Conservation (phyloP, 2,329 filamentous ascomycete species). For the Neofusicoccum sp. region DNA sequence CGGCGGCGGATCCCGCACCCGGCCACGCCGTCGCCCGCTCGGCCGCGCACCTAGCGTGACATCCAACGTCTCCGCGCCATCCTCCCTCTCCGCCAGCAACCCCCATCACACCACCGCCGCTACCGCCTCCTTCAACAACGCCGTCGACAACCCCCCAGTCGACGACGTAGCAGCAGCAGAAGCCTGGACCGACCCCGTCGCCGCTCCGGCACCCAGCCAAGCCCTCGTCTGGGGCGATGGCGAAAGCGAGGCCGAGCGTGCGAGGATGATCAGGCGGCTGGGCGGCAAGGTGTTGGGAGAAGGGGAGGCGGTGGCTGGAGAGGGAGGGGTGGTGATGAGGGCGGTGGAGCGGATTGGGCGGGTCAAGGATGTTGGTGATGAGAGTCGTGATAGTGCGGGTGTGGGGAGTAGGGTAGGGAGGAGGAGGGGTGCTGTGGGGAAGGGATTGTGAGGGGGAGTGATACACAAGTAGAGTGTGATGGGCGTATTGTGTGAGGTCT, state of each 20-base stretch:
- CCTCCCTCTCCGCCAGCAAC: background rate
- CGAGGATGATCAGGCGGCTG: slow-evolving; percentile 36
- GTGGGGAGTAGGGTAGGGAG: slow-evolving; percentile 25
- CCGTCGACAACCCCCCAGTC: background rate
- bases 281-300: slow-evolving; percentile 34
- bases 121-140: background rate
- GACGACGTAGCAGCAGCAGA: background rate
- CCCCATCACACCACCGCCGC: background rate
- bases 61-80: background rate
- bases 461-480: no score
- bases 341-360: slow-evolving; percentile 33
- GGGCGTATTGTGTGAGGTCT: no score
- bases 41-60: slow-evolving; percentile 11
- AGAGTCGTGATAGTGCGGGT: slow-evolving; percentile 7
- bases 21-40: slow-evolving; percentile 9
- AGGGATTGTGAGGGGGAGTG: background rate
- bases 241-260: slow-evolving; percentile 33
- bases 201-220: slow-evolving; percentile 30
- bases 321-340: slow-evolving; percentile 11
- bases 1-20: background rate
- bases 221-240: slow-evolving; percentile 38
- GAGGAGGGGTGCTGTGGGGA: slow-evolving; percentile 27
- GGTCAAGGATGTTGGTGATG: slow-evolving; percentile 34
- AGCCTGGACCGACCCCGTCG: background rate
- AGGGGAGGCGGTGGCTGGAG: background rate